A percentile compares a stretch with the other conserved stretches of the same genome.
Evolutionary conservation across 306 rosid species (phyloP).

Genomic region (Vigna radiata): DNA sequence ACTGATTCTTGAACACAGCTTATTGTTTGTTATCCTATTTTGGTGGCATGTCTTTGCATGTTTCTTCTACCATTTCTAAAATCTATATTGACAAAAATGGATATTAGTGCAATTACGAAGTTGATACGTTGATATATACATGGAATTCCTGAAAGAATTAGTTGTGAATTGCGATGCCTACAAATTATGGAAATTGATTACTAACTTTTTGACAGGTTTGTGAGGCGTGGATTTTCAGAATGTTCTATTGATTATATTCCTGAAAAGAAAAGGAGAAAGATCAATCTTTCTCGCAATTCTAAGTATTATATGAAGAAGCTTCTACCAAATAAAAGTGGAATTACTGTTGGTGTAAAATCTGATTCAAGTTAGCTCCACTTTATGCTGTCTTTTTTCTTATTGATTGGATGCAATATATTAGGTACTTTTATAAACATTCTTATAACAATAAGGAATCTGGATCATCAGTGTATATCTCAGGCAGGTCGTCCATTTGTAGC

Average conservation of each 20-base stretch:
- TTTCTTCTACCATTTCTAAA: conserved; percentile 10
- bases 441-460: conserved; percentile 12
- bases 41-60: not conserved
- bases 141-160: not conserved
- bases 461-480: conserved; percentile 1
- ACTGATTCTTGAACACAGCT: conserved; percentile 27
- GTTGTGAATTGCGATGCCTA: no score
- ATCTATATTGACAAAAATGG: not conserved
- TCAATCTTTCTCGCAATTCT: conserved; percentile 87
- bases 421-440: conserved; percentile 29
- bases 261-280: conserved; percentile 66
- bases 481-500: conserved; percentile 24
- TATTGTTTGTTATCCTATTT: conserved; percentile 7
- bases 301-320: conserved; percentile 91
- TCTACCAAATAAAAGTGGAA: conserved; percentile 77
- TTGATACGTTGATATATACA: conserved; percentile 1
- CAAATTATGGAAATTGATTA: not conserved
- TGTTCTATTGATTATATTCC: conserved; percentile 87
- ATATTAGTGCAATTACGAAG: not conserved
- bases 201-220: conserved; percentile 71
- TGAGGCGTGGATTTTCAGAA: conserved; percentile 93
- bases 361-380: conserved; percentile 36
- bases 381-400: not conserved
- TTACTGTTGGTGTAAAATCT: conserved; percentile 55
- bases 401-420: conserved; percentile 29